Evolutionary conservation across 352 stramenopile species (phyloP), one percentile per base, ranked within the genome.

Genomic region (Pseudoperonospora humuli): DNA sequence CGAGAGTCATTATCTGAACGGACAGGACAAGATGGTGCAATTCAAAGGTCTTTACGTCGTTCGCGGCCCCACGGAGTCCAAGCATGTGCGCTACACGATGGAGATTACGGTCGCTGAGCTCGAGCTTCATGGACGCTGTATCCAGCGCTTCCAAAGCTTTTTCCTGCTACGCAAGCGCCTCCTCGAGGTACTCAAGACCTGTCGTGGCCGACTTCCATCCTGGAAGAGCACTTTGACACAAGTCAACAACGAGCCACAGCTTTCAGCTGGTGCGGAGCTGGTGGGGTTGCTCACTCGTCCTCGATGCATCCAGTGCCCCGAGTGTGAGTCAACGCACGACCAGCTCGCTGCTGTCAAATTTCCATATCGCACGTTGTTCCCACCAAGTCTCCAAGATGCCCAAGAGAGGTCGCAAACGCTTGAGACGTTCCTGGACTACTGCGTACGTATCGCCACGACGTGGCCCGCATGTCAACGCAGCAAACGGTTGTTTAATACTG

Each of bases 11-110:
- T 67, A 58, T 54, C 40, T 26, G 9, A 55, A 55, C 44, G 56
- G 43, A 27, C 56, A 61, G 15, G 50, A 66, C 56, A 70, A 75
- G 37, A 55, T 59, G 52, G 69, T 73, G 41, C 64, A 68, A 29
- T 80, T 80, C 14, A 38, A 62, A 3, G 69, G 69, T 8, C 52
- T 84, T 20, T 80, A 73, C 34, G 59, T 84, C 14, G 74, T 86
- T 6, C 61, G 68, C 25, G 70, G 74, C 4, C 55, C 71, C 3
- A 79, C 74, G 0, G 60, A 67, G 39, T 53, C 56, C 9, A 67
- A 66, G 7, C 69, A 84, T 42, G 56, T 84, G 32, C 72, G 70
- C 13, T 86, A 86, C 49, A 70, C 70, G 14, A 86, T 86, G 74
- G 67, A 81, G 24, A 45, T 86, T 21, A 39, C 53, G 0, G 47